Percentiles rank a stretch among this genome's conserved stretches.
Conservation (phyloP, 1,284 basidiomycete species). For the Cutaneotrichosporon curvatum region DNA sequence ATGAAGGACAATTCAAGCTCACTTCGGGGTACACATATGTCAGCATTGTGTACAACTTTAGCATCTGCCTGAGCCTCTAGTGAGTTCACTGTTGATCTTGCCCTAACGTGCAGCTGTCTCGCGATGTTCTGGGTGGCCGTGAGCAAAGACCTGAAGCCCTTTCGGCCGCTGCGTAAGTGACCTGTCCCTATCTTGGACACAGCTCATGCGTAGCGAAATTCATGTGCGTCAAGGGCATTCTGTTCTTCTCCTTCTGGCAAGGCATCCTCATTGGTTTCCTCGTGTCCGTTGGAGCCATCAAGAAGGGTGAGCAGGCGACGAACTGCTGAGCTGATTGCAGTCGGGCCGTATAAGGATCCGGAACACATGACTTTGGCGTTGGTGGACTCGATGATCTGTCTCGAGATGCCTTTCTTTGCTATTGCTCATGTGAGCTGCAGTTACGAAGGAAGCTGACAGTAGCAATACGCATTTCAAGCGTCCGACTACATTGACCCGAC, state of each 20-base stretch:
- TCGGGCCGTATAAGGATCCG: conserved; percentile 81
- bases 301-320: conserved; percentile 46
- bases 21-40: conserved; percentile 89
- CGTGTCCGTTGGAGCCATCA: conserved; percentile 72
- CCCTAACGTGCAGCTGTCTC: conserved; percentile 70
- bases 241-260: conserved; percentile 99
- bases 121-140: conserved; percentile 94
- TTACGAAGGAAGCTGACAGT: not conserved
- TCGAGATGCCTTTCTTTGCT: conserved; percentile 98
- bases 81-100: conserved; percentile 13
- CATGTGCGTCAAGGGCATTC: conserved; percentile 92
- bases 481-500: conserved; percentile 71
- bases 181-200: too few species aligned
- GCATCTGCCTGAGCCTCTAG: conserved; percentile 49
- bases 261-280: conserved; percentile 77
- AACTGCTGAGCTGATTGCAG: conserved; percentile 26
- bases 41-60: conserved; percentile 63
- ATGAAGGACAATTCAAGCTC: conserved; percentile 76
- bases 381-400: conserved; percentile 81
- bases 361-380: conserved; percentile 86
- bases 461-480: conserved; percentile 46
- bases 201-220: conserved; percentile 67
- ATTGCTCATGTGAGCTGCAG: conserved; percentile 59
- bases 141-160: conserved; percentile 74
- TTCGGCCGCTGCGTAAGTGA: conserved; percentile 55